Conservation (phyloP, 129 eudicot genomes). For the Artemisia argyi region DNA sequence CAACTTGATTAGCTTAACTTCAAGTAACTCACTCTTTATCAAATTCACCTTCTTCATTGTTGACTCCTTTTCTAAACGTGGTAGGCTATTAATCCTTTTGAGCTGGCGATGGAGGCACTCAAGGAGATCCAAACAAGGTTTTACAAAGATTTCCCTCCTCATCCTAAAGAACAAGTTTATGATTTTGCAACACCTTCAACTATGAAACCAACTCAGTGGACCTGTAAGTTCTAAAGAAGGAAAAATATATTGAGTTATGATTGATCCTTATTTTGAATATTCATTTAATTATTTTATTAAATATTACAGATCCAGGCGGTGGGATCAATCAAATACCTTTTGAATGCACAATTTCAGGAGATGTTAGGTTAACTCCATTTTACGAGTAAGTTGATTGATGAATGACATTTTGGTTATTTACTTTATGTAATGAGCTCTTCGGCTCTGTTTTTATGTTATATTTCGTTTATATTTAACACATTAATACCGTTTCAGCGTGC, state of each 20-base stretch:
- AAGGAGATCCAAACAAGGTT: conserved; percentile 81
- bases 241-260: not conserved
- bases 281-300: not conserved
- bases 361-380: conserved; percentile 97
- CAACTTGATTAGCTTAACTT: not conserved
- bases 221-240: conserved; percentile 53
- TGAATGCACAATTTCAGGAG: conserved; percentile 86
- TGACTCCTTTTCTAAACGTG: not conserved
- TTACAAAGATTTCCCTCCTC: conserved; percentile 87
- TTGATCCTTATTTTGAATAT: not conserved
- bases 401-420: not conserved
- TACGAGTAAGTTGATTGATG: conserved; percentile 52
- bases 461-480: conserved; percentile 12
- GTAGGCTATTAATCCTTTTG: conserved; percentile 90
- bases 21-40: not conserved
- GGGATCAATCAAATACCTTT: conserved; percentile 90
- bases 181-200: conserved; percentile 94
- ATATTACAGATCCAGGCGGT: conserved; percentile 80
- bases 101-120: conserved; percentile 88
- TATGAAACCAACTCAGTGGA: conserved; percentile 96
- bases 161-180: conserved; percentile 72
- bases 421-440: not conserved
- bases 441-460: not conserved
- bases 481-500: conserved; percentile 48
- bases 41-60: not conserved